phyloP scores from a whole-genome alignment of 305 asterid species.

The Lippia alba region DNA sequence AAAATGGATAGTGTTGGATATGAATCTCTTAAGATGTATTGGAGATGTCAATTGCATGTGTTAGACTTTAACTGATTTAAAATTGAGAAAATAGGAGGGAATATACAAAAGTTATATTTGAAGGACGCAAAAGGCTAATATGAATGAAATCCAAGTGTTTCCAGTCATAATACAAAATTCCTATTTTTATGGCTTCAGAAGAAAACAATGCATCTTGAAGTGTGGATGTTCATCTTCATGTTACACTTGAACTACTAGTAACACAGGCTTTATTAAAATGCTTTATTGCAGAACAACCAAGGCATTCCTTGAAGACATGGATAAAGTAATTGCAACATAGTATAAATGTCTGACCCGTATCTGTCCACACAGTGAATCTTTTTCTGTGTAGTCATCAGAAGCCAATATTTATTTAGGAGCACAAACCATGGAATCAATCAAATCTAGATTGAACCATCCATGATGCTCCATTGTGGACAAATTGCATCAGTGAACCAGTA shows the following conservation, averaged over 20 bases:
- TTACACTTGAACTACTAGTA: background rate
- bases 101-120: slow-evolving; percentile 15
- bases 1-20: slow-evolving; percentile 3
- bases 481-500: slow-evolving; percentile 25
- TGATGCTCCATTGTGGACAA: slow-evolving; percentile 54
- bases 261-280: slow-evolving; percentile 13
- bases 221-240: no score
- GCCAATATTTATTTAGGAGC: slow-evolving; percentile 88
- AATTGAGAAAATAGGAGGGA: background rate
- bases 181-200: slow-evolving; percentile 11
- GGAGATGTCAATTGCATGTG: background rate
- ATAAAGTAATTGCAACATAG: slow-evolving; percentile 23
- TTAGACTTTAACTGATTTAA: background rate
- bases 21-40: background rate
- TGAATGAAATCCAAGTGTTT: background rate
- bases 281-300: slow-evolving; percentile 14
- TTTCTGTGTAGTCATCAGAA: slow-evolving; percentile 95
- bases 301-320: background rate
- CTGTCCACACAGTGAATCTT: slow-evolving; percentile 93
- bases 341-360: slow-evolving; percentile 80
- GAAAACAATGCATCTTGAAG: background rate
- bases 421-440: slow-evolving; percentile 63
- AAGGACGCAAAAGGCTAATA: background rate
- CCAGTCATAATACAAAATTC: slow-evolving; percentile 5
- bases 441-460: slow-evolving; percentile 68